These are phyloP conservation scores for Phaffia rhodozyma DNA, from an alignment of 1,284 basidiomycete genomes.

Conservation along the genomic window DNA sequence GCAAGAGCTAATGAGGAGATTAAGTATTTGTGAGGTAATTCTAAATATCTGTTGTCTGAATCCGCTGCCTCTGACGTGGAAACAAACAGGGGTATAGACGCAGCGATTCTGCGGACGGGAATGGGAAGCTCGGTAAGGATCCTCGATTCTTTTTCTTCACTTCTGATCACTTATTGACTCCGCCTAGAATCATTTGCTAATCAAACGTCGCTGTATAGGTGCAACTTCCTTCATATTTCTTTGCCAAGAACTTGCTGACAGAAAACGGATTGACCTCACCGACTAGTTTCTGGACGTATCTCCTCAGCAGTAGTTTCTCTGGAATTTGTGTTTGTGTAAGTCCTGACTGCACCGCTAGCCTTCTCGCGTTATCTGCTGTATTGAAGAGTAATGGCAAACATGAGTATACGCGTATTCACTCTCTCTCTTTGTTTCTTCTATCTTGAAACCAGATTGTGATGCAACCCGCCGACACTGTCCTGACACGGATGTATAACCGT, in stretches of 20 bases:
- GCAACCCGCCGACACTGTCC: conserved; percentile 56
- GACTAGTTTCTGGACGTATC: conserved; percentile 73
- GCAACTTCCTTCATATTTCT: conserved; percentile 91
- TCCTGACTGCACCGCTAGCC: conserved; percentile 18
- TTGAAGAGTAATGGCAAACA: not conserved
- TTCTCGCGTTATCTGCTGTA: not conserved
- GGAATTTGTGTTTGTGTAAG: conserved; percentile 73
- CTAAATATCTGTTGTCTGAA: conserved; percentile 55
- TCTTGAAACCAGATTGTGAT: conserved; percentile 26
- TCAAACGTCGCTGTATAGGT: conserved; percentile 42
- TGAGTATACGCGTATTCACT: not conserved
- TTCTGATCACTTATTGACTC: not conserved
- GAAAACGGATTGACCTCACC: conserved; percentile 51
- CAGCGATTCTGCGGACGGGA: conserved; percentile 81
- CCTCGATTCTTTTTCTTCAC: not conserved
- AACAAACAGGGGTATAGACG: conserved; percentile 41
- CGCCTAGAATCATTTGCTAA: not conserved
- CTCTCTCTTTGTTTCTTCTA: not conserved
- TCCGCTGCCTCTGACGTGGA: not conserved
- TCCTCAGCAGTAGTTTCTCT: conserved; percentile 76
- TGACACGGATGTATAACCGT: conserved; percentile 93
- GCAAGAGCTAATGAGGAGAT: conserved; percentile 48
- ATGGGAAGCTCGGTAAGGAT: conserved; percentile 71
- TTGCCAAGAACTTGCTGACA: conserved; percentile 68
- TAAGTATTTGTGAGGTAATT: conserved; percentile 66